These are phyloP conservation scores for Epicoccum nigrum DNA, from an alignment of 2,329 filamentous ascomycete genomes.

Conservation along the genomic window DNA sequence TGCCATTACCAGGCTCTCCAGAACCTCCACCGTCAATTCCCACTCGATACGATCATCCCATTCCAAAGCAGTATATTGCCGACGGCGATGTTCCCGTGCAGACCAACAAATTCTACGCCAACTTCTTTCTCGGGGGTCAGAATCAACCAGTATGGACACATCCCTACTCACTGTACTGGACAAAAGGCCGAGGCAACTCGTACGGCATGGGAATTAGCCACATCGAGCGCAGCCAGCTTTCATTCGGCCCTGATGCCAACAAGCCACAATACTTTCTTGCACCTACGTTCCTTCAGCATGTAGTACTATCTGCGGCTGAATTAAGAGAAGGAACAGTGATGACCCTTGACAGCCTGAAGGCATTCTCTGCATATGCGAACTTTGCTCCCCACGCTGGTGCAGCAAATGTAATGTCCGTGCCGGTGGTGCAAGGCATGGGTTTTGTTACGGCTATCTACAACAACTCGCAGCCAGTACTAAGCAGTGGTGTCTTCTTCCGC, in stretches of 20 bases:
- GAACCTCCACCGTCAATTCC: conserved; percentile 49
- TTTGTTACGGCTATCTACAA: conserved; percentile 82
- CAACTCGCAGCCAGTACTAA: conserved; percentile 71
- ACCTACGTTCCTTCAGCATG: conserved; percentile 80
- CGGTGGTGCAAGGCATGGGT: conserved; percentile 87
- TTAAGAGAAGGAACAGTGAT: conserved; percentile 66
- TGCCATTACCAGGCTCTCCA: conserved; percentile 47
- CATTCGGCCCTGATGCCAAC: conserved; percentile 44
- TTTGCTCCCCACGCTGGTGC: conserved; percentile 63
- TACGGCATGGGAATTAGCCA: conserved; percentile 84
- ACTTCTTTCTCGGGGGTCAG: conserved; percentile 79
- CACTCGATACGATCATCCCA: conserved; percentile 49
- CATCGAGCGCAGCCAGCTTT: conserved; percentile 70
- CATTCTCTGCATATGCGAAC: conserved; percentile 70
- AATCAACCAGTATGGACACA: conserved; percentile 73
- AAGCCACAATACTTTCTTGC: conserved; percentile 75
- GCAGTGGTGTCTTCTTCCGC: conserved; percentile 77
- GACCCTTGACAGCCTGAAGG: conserved; percentile 58
- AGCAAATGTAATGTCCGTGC: conserved; percentile 71
- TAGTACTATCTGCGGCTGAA: conserved; percentile 81
- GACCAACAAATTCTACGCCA: conserved; percentile 77
- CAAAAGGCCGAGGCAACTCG: conserved; percentile 62
- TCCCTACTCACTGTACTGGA: conserved; percentile 59
- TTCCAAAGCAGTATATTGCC: conserved; percentile 48
- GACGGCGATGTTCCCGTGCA: conserved; percentile 57